Evolutionary conservation across 768 basidiomycete species (phyloP).

Genomic region (Boletus patriciae): DNA sequence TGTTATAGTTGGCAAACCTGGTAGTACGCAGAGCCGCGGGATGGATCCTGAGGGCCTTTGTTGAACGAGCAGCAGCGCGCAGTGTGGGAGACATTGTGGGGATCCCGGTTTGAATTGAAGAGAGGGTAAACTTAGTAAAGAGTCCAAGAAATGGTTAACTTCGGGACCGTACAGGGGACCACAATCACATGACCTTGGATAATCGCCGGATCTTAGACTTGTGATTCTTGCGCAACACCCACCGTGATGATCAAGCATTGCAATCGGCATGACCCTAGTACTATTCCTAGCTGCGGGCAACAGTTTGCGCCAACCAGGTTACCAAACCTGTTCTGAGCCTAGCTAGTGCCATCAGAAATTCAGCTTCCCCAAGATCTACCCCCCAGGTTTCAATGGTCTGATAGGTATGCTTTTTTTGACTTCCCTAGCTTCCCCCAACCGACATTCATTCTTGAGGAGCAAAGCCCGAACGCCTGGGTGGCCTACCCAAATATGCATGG

Average conservation of each 20-base stretch:
- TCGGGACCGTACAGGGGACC: slow-evolving; percentile 9
- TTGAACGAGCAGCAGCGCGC: slow-evolving; percentile 20
- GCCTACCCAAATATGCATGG: neutral
- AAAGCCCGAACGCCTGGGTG: neutral
- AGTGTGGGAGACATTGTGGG: slow-evolving; percentile 21
- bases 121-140: neutral
- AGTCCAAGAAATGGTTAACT: neutral
- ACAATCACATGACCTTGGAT: slow-evolving; percentile 24
- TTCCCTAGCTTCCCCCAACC: neutral
- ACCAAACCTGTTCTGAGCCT: neutral
- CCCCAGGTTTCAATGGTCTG: neutral
- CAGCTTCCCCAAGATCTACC: neutral
- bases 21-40: neutral
- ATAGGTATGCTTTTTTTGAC: neutral
- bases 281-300: neutral
- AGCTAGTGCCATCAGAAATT: too few species aligned
- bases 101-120: neutral
- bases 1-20: slow-evolving; percentile 15
- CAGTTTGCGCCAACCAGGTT: neutral
- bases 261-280: neutral
- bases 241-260: neutral
- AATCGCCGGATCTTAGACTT: neutral
- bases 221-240: neutral
- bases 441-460: neutral
- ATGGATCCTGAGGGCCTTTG: slow-evolving; percentile 8